Evolutionary conservation across 2,329 filamentous ascomycete species (phyloP), one percentile per base, ranked within the genome.

Genomic region (Passalora sequoiae): DNA sequence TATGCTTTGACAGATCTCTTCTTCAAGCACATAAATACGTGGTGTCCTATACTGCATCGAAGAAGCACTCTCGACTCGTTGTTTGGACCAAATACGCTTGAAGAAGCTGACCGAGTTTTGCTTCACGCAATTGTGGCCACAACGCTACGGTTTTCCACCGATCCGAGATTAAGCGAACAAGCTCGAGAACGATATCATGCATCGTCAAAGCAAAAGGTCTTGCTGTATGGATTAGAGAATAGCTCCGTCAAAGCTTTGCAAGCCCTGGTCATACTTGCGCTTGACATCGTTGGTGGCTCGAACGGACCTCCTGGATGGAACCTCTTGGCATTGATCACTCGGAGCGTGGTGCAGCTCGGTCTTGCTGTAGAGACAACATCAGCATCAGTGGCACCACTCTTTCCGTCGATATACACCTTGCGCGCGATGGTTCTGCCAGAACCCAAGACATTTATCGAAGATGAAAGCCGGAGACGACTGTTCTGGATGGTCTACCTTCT

Each of bases 401-500:
- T 84, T 61, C 81, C 83, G 2, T 94, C 89, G 0, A 95, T 95
- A 35, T 94, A 94, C 61, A 95, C 89, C 0, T 70, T 94, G 32
- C 77, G 89, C 42, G 87, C 89, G 12, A 89, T 89, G 70, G 82
- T 91, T 2, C 71, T 95, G 0, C 85, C 88, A 0, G 88, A 94
- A 48, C 78, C 89, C 0, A 81, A 80, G 38, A 85, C 88, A 49
- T 95, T 89, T 65, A 84, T 94, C 43, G 89, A 95, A 61, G 89
- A 95, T 49, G 89, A 96, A 64, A 85, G 86, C 30, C 75, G 89
- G 20, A 77, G 89, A 20, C 75, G 89, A 19, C 71, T 95, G 1
- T 94, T 96, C 64, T 96, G 89, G 89, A 91, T 94, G 81, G 82
- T 94, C 8, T 96, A 94, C 60, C 69, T 95, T 9, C 74, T 96